phyloP scores from a whole-genome alignment of 2,329 filamentous ascomycete genomes.

The Dothidotthia symphoricarpi region DNA sequence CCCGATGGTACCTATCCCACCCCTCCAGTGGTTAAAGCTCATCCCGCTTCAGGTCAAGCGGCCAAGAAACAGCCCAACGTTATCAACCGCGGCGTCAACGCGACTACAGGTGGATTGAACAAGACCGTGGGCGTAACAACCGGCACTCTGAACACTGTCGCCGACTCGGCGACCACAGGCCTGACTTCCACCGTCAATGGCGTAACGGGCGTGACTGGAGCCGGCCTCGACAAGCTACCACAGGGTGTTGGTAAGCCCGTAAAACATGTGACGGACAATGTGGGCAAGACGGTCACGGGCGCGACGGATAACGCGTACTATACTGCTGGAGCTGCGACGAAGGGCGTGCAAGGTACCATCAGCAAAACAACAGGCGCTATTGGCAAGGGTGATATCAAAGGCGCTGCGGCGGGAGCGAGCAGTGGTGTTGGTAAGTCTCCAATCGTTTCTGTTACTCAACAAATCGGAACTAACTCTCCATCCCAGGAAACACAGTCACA shows the following conservation, averaged over 20 bases:
- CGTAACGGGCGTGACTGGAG: slow-evolving; percentile 40
- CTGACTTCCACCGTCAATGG: slow-evolving; percentile 40
- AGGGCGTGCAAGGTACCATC: slow-evolving; percentile 45
- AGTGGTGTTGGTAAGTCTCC: slow-evolving; percentile 3
- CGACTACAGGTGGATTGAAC: slow-evolving; percentile 38
- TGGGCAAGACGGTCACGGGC: slow-evolving; percentile 45
- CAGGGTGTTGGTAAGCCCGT: slow-evolving; percentile 39
- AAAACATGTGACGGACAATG: slow-evolving; percentile 42
- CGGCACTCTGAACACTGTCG: slow-evolving; percentile 36
- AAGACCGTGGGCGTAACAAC: slow-evolving; percentile 39
- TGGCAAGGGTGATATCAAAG: slow-evolving; percentile 45
- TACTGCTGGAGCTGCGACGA: slow-evolving; percentile 42
- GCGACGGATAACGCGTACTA: slow-evolving; percentile 44
- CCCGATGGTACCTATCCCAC: slow-evolving; percentile 32
- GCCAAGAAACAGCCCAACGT: slow-evolving; percentile 35
- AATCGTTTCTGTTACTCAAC: too few species aligned
- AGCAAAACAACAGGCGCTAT: slow-evolving; percentile 46
- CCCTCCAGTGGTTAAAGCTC: slow-evolving; percentile 25
- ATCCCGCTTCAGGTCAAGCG: slow-evolving; percentile 26
- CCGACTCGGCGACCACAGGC: slow-evolving; percentile 40
- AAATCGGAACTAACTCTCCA: too few species aligned
- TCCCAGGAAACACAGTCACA: slow-evolving; percentile 42
- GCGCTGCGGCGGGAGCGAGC: slow-evolving; percentile 40
- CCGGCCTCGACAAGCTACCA: slow-evolving; percentile 37
- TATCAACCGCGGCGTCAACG: slow-evolving; percentile 35